phyloP scores from a whole-genome alignment of 225 moss, liverwort and hornwort genomes.

The Marchantia paleacea region DNA sequence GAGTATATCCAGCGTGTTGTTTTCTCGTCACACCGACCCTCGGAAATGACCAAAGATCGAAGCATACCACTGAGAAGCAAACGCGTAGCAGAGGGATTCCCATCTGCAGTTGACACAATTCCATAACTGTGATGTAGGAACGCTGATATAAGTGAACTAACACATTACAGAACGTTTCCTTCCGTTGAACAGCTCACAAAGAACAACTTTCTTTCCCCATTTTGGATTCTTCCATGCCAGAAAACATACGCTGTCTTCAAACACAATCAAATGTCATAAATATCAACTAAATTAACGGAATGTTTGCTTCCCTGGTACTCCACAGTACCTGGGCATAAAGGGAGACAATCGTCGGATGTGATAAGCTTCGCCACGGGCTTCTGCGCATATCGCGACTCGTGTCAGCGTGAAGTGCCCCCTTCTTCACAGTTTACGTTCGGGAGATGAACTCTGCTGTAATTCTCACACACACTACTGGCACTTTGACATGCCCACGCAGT shows the following conservation, averaged over 20 bases:
- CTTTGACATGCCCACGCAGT: background rate
- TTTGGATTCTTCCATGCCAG: no score
- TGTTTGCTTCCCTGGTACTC: background rate
- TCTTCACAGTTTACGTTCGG: no score
- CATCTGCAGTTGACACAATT: background rate
- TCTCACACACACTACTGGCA: background rate
- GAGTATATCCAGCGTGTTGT: conserved; percentile 35
- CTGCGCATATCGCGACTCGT: conserved; percentile 7
- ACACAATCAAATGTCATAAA: no score
- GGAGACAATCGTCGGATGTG: background rate
- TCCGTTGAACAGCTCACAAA: background rate
- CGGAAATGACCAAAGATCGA: conserved; percentile 25
- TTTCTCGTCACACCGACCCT: conserved; percentile 37
- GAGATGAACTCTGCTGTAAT: no score
- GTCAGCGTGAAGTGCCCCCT: background rate
- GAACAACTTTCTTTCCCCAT: no score
- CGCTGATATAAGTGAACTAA: background rate
- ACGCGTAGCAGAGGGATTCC: background rate
- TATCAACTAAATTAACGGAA: background rate
- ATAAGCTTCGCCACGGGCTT: background rate
- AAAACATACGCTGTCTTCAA: no score
- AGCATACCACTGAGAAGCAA: conserved; percentile 32
- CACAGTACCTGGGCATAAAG: background rate
- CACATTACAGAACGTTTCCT: background rate
- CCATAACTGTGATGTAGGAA: background rate